Evolutionary conservation across 495 filamentous ascomycete genomes (phyloP), one percentile per base, ranked within the genome.

Genomic region (Parathielavia hyrcaniae): DNA sequence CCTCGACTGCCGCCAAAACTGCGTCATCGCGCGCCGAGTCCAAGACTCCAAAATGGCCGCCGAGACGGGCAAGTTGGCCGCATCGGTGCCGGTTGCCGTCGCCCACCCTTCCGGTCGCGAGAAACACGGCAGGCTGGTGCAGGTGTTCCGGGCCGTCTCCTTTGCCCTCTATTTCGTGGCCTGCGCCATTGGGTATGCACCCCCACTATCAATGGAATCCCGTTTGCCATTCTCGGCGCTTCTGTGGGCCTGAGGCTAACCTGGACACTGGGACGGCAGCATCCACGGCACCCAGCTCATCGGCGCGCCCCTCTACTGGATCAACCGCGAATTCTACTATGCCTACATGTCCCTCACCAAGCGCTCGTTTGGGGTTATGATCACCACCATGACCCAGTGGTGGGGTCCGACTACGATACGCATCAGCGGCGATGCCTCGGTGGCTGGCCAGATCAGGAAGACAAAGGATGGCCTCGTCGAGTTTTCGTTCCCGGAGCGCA

Each of bases 321-420:
- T 88, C 59, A 83, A 80, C 66, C 82, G 80, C 63, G 81, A 87
- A 38, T 72, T 81, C 40, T 92, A 87, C 75, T 86, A 91, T 67
- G 77, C 84, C 45, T 90, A 84, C 70, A 91, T 91, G 81, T 81
- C 87, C 34, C 64, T 88, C 61, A 88, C 86, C 1, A 92, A 93
- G 67, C 80, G 85, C 57, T 82, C 77, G 35, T 92, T 91, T 67
- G 88, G 87, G 26, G 69, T 92, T 6, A 62, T 88, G 23, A 81
- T 85, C 54, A 88, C 82, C 13, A 87, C 83, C 20, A 82, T 90
- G 76, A 91, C 88, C 19, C 79, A 90, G 60, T 89, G 86, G 84
- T 93, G 86, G 86, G 81, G 80, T 48, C 89, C 89, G 9, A 90
- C 86, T 2, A 72, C 81, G 12, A 82, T 93, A 46, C 79, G 86